Base-by-base conservation (phyloP, 2,329 filamentous ascomycete genomes). In the Colletotrichum limetticola region DNA sequence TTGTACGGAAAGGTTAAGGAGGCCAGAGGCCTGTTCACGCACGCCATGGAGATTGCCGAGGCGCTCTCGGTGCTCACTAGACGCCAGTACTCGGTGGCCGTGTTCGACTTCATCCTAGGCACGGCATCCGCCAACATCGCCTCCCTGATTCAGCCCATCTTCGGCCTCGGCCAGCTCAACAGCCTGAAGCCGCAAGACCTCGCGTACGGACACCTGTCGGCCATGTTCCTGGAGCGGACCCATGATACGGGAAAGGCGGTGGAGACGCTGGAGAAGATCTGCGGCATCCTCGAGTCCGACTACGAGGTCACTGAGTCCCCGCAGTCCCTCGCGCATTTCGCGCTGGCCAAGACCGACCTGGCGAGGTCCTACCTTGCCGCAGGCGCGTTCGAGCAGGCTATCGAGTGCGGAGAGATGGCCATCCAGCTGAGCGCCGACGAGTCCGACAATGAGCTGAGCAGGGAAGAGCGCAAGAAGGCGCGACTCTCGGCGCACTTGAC, bases 41-140 rank as follows among this genome's bases (percentile, higher is more conserved):
- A 99, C 80, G 96, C 97, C 0, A 97, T 98, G 85, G 95, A 97
- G 75, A 96, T 99, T 61, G 92, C 95, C 0, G 94, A 95, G 74
- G 92, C 94, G 0, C 93, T 93, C 0, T 92, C 93, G 0, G 81
- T 92, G 2, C 86, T 95, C 5, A 91, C 92, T 0, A 94, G 95
- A 79, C 90, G 92, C 35, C 94, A 96, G 80, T 98, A 95, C 79
- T 89, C 94, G 0, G 85, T 93, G 0, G 93, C 94, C 1, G 87
- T 94, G 60, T 98, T 99, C 80, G 96, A 99, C 78, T 88, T 94
- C 76, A 86, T 98, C 7, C 81, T 95, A 16, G 86, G 89, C 1
- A 88, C 89, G 1, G 84, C 90, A 1, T 79, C 86, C 42, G 86
- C 79, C 75, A 88, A 80, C 81, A 87, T 87, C 78, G 91, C 84